A percentile compares a stretch with the other conserved stretches of the same genome.
Conservation (phyloP, 2,329 filamentous ascomycete genomes). For the Colletotrichum sp. region DNA sequence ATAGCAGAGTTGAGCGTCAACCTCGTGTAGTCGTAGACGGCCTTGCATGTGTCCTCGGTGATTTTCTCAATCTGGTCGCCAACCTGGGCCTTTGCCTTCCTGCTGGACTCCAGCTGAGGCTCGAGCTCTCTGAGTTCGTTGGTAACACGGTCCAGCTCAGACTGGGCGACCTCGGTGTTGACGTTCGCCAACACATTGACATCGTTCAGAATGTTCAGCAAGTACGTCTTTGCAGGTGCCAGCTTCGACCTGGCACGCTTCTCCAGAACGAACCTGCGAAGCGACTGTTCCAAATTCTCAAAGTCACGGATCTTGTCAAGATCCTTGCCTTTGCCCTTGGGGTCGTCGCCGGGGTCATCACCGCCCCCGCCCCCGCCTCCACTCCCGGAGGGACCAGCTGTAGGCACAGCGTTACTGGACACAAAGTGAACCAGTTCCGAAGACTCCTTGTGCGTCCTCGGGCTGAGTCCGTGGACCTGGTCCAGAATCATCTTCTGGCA, state of each 20-base stretch:
- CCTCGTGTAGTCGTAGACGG: conserved; percentile 85
- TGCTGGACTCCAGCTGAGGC: conserved; percentile 83
- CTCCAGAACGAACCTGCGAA: conserved; percentile 92
- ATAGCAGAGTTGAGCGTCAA: conserved; percentile 79
- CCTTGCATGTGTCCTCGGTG: conserved; percentile 84
- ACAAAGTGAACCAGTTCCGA: conserved; percentile 96
- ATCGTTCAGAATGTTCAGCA: conserved; percentile 91
- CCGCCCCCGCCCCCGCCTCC: conserved; percentile 61
- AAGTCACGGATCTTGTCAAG: conserved; percentile 91
- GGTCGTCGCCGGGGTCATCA: conserved; percentile 61
- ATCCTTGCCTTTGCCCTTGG: conserved; percentile 83
- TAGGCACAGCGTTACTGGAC: conserved; percentile 92
- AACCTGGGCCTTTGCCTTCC: conserved; percentile 79
- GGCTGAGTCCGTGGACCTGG: conserved; percentile 86
- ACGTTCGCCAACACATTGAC: conserved; percentile 82
- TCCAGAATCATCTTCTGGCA: conserved; percentile 94
- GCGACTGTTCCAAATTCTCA: conserved; percentile 83
- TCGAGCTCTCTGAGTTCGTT: conserved; percentile 83
- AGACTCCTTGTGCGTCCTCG: conserved; percentile 90
- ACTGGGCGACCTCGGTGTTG: conserved; percentile 85
- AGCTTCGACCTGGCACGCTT: conserved; percentile 95
- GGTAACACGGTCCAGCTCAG: conserved; percentile 83
- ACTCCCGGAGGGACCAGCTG: conserved; percentile 61
- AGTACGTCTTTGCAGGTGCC: conserved; percentile 92
- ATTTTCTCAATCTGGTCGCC: conserved; percentile 80